phyloP scores from a whole-genome alignment of 2,329 filamentous ascomycete species.

The Cordyceps cateniannulata region DNA sequence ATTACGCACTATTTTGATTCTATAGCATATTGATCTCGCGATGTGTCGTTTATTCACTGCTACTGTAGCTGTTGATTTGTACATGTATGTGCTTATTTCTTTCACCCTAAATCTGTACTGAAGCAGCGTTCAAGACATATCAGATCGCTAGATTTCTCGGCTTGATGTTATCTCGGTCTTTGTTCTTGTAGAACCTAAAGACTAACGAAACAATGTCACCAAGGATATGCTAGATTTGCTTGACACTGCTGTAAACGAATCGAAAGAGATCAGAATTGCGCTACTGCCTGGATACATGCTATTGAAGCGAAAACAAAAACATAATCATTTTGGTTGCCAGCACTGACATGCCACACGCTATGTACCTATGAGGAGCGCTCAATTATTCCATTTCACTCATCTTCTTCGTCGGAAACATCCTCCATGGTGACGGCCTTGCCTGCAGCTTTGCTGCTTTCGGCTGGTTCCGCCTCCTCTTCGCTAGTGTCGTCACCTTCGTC shows the following conservation, averaged over 20 bases:
- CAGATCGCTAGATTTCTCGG: too few relatives aligned
- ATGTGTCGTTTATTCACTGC: background rate
- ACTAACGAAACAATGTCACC: too few relatives aligned
- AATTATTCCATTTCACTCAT: conserved; percentile 22
- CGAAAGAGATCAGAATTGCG: background rate
- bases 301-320: background rate
- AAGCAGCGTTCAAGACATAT: too few relatives aligned
- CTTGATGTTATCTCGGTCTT: too few relatives aligned
- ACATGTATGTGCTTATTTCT: too few relatives aligned
- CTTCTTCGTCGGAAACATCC: conserved; percentile 35
- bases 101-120: too few relatives aligned
- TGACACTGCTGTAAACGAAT: too few relatives aligned
- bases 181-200: too few relatives aligned
- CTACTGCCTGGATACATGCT: background rate
- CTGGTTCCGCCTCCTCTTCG: conserved; percentile 13
- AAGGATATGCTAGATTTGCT: too few relatives aligned
- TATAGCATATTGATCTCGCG: background rate
- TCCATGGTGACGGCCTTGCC: conserved; percentile 41
- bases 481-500: conserved; percentile 6
- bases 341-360: background rate
- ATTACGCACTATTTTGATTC: background rate
- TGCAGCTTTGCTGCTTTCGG: conserved; percentile 31
- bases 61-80: too few relatives aligned
- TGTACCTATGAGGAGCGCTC: background rate
- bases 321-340: background rate